Evolutionary conservation across 768 basidiomycete genomes (phyloP).

Genomic region (Calocybe cyanea): DNA sequence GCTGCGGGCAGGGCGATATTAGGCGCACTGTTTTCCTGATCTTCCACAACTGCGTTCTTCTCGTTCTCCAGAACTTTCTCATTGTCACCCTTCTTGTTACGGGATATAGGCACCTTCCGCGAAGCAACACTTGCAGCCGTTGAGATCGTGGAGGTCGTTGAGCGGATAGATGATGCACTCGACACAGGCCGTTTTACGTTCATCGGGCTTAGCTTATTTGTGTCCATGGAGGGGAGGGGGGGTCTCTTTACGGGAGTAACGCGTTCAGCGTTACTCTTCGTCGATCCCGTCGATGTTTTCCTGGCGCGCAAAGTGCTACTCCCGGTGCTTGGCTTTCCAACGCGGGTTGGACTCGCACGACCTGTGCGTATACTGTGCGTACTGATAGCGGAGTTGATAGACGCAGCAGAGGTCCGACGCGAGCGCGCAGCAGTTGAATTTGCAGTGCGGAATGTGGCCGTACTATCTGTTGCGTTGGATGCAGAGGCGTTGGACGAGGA

Average conservation of each 20-base stretch:
- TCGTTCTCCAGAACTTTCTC: slow-evolving; percentile 10
- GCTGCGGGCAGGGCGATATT: neutral
- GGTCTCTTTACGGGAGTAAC: slow-evolving; percentile 24
- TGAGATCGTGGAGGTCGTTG: slow-evolving; percentile 23
- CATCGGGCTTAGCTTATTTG: slow-evolving; percentile 27
- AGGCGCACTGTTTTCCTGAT: neutral
- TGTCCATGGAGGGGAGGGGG: slow-evolving; percentile 27
- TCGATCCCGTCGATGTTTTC: slow-evolving; percentile 18
- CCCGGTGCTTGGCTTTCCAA: neutral
- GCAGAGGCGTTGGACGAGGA: slow-evolving; percentile 15
- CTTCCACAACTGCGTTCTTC: slow-evolving; percentile 12
- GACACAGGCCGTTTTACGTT: slow-evolving; percentile 19
- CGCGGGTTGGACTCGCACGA: slow-evolving; percentile 9
- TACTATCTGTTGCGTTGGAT: slow-evolving; percentile 11
- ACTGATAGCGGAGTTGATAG: slow-evolving; percentile 21
- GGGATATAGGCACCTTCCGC: slow-evolving; percentile 21
- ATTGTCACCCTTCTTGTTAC: slow-evolving; percentile 13
- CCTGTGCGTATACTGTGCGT: slow-evolving; percentile 8
- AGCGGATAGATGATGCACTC: slow-evolving; percentile 18
- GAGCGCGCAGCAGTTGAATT: slow-evolving; percentile 24
- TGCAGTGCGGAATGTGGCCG: slow-evolving; percentile 41
- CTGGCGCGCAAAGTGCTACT: slow-evolving; percentile 6
- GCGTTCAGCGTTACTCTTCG: slow-evolving; percentile 15
- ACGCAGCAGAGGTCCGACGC: slow-evolving; percentile 28
- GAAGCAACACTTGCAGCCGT: slow-evolving; percentile 23